phyloP scores from a whole-genome alignment of 495 filamentous ascomycete species.

The Penicillium soppii region DNA sequence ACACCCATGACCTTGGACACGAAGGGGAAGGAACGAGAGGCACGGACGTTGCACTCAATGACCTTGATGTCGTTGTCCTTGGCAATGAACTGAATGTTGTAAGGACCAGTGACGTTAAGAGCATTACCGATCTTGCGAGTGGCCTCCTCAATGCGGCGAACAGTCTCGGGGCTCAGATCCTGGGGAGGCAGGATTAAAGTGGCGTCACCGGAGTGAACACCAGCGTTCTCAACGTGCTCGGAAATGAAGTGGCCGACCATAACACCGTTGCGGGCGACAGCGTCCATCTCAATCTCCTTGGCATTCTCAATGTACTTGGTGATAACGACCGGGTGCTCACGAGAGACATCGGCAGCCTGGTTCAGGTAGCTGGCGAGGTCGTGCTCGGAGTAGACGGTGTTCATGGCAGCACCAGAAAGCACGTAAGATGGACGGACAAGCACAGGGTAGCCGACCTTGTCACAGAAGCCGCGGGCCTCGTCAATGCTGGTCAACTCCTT shows the following conservation, averaged over 20 bases:
- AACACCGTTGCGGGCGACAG: conserved; percentile 81
- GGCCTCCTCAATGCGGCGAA: conserved; percentile 87
- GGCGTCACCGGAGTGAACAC: conserved; percentile 97
- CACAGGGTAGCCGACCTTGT: conserved; percentile 89
- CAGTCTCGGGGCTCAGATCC: conserved; percentile 86
- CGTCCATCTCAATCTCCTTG: conserved; percentile 97
- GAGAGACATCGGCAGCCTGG: conserved; percentile 88
- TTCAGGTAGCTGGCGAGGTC: conserved; percentile 89
- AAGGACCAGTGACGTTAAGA: conserved; percentile 93
- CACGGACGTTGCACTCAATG: conserved; percentile 97
- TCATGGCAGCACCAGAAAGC: conserved; percentile 97
- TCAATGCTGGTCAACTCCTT: conserved; percentile 92
- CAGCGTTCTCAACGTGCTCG: conserved; percentile 96
- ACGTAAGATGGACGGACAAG: conserved; percentile 96
- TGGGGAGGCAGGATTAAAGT: conserved; percentile 96
- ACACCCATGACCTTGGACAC: conserved; percentile 99
- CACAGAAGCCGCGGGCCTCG: conserved; percentile 81
- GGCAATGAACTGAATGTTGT: conserved; percentile 99
- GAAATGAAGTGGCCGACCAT: conserved; percentile 93
- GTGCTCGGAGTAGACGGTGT: conserved; percentile 90
- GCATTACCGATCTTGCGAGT: conserved; percentile 94
- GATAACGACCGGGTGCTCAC: conserved; percentile 97
- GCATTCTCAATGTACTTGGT: conserved; percentile 98
- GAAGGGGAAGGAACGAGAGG: conserved; percentile 95
- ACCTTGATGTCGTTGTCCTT: conserved; percentile 99